A percentile compares a stretch with the other conserved stretches of the same genome.
These are phyloP conservation scores for Casuarina glauca DNA, from an alignment of 306 rosid species.

Conservation along the genomic window DNA sequence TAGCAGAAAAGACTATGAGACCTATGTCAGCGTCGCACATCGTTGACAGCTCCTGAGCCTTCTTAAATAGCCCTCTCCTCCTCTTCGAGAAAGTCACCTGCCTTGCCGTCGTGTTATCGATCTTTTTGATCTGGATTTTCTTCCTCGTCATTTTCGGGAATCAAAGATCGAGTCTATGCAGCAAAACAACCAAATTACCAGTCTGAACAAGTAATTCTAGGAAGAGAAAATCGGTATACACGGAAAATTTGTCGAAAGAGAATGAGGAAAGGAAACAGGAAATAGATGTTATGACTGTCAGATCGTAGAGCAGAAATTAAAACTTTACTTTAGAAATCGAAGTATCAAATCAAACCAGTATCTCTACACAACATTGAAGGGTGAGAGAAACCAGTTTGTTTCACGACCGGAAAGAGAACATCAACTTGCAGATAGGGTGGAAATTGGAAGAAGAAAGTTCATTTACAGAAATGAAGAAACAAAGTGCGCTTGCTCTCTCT, in stretches of 20 bases:
- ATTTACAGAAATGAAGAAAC: neutral
- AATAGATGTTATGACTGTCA: neutral
- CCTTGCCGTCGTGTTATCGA: conserved; percentile 43
- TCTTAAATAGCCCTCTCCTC: conserved; percentile 46
- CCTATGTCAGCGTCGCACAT: conserved; percentile 53
- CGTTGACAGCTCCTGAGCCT: conserved; percentile 47
- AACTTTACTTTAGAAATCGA: no score
- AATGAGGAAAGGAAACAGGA: no score
- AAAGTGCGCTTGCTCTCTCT: neutral
- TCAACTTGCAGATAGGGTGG: neutral
- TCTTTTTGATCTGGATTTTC: conserved; percentile 46
- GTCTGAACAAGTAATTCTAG: neutral
- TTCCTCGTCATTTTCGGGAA: conserved; percentile 32
- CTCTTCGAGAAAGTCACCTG: conserved; percentile 50
- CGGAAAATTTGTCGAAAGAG: no score
- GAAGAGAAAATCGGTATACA: no score
- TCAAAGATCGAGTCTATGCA: neutral
- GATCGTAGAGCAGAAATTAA: neutral
- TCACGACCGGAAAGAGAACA: neutral
- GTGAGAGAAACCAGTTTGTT: neutral
- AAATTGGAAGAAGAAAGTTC: neutral
- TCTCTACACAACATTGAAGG: neutral
- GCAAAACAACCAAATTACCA: neutral
- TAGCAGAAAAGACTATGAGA: conserved; percentile 34
- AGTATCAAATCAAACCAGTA: neutral